Base-by-base conservation (phyloP, 345 rosid species). In the Microcos paniculata region DNA sequence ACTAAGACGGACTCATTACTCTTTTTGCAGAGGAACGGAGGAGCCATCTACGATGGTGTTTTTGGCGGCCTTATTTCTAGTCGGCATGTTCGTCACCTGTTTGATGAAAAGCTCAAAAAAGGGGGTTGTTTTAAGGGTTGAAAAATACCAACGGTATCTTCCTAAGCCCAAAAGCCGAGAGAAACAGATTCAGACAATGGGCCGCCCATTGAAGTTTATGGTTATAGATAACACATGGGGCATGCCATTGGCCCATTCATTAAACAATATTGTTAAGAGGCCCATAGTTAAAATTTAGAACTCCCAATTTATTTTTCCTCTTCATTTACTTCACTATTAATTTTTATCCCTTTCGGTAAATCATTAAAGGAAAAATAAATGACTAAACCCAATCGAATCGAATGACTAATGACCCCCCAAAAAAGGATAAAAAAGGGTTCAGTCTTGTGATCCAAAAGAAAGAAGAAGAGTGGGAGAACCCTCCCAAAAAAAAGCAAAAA, bases 1-100 rank as follows among this genome's bases (percentile, higher is more conserved):
- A 63, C 3, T 4, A 35, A 64, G 46, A 31, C 13, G 28, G 12
- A 16, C 72, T 8, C 65, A 65, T 8, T 75, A 65, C 78, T 40
- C 78, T 55, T 24, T 72, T 16, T 64, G 53, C 7, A 19, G 65
- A 52, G 43, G 28, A 26, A 26, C 26, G 19, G 65, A 24, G 19
- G 65, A 24, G n/a, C 53, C n/a, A 40, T 40, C 64, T 3, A 28
- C 24, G 48, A 33, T 26, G 62, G 53, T 75, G 72, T 53, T 62
- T 24, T 26, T 40, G 30, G 65, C 35, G 1, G 64, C 65, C 28
- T 42, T 65, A 38, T 43, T 65, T 55, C 40, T 75, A 6, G 55
- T 7, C n/a, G 78, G 64, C 78, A 53, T 65, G 8, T 18, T 75
- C 64, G 19, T 64, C 19, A 23, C 43, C 12, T 46, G 57, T 72